These are phyloP conservation scores for Bipolaris victoriae DNA, from an alignment of 2,329 filamentous ascomycete species.

Conservation along the genomic window DNA sequence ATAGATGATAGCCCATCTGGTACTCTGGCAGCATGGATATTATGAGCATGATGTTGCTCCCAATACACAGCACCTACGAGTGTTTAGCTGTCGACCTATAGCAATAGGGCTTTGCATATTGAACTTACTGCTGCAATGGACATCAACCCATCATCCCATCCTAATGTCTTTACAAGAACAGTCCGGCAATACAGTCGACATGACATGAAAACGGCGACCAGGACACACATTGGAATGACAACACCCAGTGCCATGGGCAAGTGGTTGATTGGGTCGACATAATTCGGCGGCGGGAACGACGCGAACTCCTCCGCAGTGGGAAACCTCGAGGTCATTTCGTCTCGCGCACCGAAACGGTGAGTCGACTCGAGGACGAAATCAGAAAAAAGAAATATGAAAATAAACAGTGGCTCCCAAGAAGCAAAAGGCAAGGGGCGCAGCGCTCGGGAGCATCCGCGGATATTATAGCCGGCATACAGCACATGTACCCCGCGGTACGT, in stretches of 20 bases:
- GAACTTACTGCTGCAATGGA: conserved; percentile 31
- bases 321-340: conserved; percentile 33
- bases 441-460: conserved; percentile 10
- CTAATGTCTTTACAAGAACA: conserved; percentile 31
- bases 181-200: conserved; percentile 37
- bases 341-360: not conserved
- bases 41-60: conserved; percentile 35
- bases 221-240: conserved; percentile 28
- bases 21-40: conserved; percentile 32
- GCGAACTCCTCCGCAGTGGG: conserved; percentile 34
- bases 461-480: conserved; percentile 14
- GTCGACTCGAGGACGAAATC: not conserved
- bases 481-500: conserved; percentile 4
- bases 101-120: too few relatives aligned
- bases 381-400: not conserved
- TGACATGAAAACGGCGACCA: conserved; percentile 26
- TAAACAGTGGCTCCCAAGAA: not conserved
- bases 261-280: conserved; percentile 35
- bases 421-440: conserved; percentile 6
- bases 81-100: not conserved
- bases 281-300: conserved; percentile 39
- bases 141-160: conserved; percentile 42
- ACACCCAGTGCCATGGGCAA: conserved; percentile 32
- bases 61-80: conserved; percentile 25
- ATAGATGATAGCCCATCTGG: conserved; percentile 40